Conservation (phyloP, 169 alveolate species). For the Theileria annulata region DNA sequence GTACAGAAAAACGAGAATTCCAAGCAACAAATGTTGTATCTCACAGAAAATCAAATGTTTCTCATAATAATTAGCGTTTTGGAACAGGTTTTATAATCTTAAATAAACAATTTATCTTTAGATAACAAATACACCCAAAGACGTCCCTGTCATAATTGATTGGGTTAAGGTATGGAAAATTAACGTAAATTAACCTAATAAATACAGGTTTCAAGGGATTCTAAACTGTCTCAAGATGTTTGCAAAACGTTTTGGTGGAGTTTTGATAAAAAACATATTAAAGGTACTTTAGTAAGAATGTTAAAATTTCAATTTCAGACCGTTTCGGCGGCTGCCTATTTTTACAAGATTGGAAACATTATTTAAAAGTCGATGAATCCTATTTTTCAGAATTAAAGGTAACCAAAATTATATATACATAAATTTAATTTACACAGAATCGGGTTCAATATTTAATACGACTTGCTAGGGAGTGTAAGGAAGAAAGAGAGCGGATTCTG, state of each 20-base stretch:
- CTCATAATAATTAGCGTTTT: conserved; percentile 3
- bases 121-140: conserved; percentile 29
- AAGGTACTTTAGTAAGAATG: conserved; percentile 6
- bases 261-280: conserved; percentile 41
- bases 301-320: conserved; percentile 3
- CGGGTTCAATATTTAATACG: conserved; percentile 28
- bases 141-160: conserved; percentile 21
- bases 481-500: conserved; percentile 23
- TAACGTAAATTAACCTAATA: not conserved
- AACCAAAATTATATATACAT: not conserved
- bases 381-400: conserved; percentile 50
- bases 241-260: conserved; percentile 63
- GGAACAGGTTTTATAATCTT: conserved; percentile 14
- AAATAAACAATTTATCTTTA: not conserved
- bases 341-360: conserved; percentile 25
- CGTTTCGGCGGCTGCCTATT: conserved; percentile 36
- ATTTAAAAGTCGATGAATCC: conserved; percentile 22
- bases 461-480: not conserved
- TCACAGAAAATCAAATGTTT: conserved; percentile 25
- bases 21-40: conserved; percentile 3
- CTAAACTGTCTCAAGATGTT: conserved; percentile 29
- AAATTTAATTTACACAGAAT: conserved; percentile 14
- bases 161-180: conserved; percentile 43
- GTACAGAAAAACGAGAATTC: conserved; percentile 8
- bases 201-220: conserved; percentile 31